Evolutionary conservation across 2,329 filamentous ascomycete species (phyloP).

Genomic region (Rasamsonia emersonii): DNA sequence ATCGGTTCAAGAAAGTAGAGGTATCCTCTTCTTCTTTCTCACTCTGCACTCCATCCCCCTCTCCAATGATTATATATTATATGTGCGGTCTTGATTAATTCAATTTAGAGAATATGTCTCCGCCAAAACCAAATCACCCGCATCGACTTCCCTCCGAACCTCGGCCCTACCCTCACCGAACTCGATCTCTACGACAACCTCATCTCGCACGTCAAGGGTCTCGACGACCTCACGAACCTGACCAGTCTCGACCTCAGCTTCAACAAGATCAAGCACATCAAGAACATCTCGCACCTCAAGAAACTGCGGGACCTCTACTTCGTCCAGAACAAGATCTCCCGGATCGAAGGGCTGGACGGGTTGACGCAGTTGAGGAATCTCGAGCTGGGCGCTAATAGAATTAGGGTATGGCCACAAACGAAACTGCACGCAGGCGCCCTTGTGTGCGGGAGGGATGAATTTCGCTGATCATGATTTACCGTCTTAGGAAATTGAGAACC

Average conservation of each 20-base stretch:
- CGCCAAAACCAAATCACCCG: constrained; percentile 83
- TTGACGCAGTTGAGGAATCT: constrained; percentile 69
- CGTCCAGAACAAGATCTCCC: constrained; percentile 86
- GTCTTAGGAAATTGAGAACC: constrained; percentile 64
- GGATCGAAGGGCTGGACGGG: constrained; percentile 74
- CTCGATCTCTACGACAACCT: constrained; percentile 96
- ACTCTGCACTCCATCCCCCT: neutral
- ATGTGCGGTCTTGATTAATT: neutral
- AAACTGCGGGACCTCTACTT: constrained; percentile 80
- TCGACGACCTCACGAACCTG: constrained; percentile 69
- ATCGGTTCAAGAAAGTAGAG: constrained; percentile 67
- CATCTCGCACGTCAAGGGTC: constrained; percentile 73
- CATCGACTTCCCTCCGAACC: constrained; percentile 62
- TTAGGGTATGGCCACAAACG: constrained; percentile 44
- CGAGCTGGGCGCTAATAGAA: constrained; percentile 86
- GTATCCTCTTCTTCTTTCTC: constrained; percentile 27
- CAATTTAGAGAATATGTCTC: constrained; percentile 72
- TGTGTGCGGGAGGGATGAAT: constrained; percentile 5
- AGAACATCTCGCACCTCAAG: constrained; percentile 68
- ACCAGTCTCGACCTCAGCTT: constrained; percentile 84
- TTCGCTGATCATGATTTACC: constrained; percentile 6
- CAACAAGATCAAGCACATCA: constrained; percentile 99
- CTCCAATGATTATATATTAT: neutral
- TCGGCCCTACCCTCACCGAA: constrained; percentile 64
- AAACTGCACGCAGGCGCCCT: too few relatives aligned